phyloP scores from a whole-genome alignment of 208 protist species.

The Trypanosoma theileri region DNA sequence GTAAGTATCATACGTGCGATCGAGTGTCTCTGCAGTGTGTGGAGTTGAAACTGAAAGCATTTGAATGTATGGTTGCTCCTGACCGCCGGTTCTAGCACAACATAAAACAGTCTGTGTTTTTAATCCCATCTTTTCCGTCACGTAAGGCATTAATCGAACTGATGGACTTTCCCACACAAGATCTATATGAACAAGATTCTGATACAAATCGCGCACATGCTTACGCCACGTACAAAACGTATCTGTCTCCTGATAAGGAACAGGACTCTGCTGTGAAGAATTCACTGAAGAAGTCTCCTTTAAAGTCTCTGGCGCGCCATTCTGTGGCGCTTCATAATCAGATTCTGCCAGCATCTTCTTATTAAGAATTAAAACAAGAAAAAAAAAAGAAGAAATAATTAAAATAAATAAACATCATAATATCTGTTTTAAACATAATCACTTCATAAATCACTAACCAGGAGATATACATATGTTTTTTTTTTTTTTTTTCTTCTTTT shows the following conservation, averaged over 20 bases:
- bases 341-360: background rate
- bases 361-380: constrained; percentile 15
- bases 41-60: constrained; percentile 73
- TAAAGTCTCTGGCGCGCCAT: background rate
- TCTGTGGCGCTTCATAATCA: background rate
- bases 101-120: constrained; percentile 76
- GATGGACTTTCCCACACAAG: constrained; percentile 85
- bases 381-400: constrained; percentile 11
- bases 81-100: constrained; percentile 73
- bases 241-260: constrained; percentile 66
- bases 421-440: too few relatives aligned
- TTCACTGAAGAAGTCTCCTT: constrained; percentile 17
- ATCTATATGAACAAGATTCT: constrained; percentile 85
- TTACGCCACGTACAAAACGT: constrained; percentile 89
- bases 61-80: constrained; percentile 87
- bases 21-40: constrained; percentile 39
- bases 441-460: too few relatives aligned
- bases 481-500: too few relatives aligned
- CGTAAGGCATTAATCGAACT: constrained; percentile 82
- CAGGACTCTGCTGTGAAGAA: constrained; percentile 18
- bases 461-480: too few relatives aligned
- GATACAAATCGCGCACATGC: constrained; percentile 84
- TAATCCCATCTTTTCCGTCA: constrained; percentile 51
- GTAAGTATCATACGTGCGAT: constrained; percentile 49
- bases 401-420: too few relatives aligned